A percentile compares a stretch with the other conserved stretches of the same genome.
These are phyloP conservation scores for Volvariella volvacea DNA, from an alignment of 1,284 basidiomycete species.

Conservation along the genomic window DNA sequence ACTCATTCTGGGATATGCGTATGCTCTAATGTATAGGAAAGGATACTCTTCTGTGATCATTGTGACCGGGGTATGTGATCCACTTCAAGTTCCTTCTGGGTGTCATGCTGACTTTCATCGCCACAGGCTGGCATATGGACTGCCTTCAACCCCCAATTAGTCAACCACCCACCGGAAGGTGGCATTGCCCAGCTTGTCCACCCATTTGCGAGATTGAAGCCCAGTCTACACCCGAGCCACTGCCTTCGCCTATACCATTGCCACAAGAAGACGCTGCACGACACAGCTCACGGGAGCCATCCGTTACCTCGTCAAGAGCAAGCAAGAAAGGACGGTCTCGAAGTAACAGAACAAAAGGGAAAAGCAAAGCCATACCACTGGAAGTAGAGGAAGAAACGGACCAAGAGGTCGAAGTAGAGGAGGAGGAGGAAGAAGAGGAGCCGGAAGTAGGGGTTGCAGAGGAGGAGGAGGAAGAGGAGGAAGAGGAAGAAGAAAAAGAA, in stretches of 20 bases:
- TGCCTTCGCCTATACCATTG: conserved; percentile 8
- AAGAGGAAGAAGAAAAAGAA: conserved; percentile 12
- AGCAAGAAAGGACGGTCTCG: background rate
- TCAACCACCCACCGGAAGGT: conserved; percentile 66
- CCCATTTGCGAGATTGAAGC: conserved; percentile 17
- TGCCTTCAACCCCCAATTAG: conserved; percentile 76
- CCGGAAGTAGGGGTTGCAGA: background rate
- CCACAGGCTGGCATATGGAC: conserved; percentile 92
- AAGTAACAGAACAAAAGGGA: conserved; percentile 15
- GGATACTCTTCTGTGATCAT: conserved; percentile 88
- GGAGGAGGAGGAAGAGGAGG: conserved; percentile 1
- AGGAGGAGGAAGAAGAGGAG: background rate
- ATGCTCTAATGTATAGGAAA: no score
- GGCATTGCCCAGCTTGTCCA: conserved; percentile 67
- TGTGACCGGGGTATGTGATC: conserved; percentile 77
- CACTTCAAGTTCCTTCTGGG: conserved; percentile 6
- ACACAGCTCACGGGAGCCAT: conserved; percentile 26
- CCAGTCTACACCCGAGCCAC: background rate
- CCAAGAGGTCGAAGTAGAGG: conserved; percentile 13
- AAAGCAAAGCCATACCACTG: conserved; percentile 18
- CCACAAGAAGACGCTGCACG: conserved; percentile 27
- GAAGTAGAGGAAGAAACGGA: conserved; percentile 20
- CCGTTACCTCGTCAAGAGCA: conserved; percentile 7
- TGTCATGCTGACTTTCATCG: conserved; percentile 6
- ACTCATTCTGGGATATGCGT: no score